Base-by-base conservation (phyloP, 129 eudicot genomes). In the Arctium lappa region DNA sequence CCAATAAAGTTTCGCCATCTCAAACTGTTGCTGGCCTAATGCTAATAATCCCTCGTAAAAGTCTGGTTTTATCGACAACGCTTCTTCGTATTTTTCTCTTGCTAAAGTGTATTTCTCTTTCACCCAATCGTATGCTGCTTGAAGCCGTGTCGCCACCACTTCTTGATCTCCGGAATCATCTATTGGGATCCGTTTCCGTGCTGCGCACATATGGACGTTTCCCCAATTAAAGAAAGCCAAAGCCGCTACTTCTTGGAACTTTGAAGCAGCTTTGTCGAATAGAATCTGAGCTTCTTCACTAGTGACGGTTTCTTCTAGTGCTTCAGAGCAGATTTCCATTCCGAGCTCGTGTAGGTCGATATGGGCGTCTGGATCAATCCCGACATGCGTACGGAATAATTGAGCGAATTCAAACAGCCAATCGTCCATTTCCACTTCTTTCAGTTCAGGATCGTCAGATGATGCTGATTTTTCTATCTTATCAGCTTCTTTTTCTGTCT, bases 1-100 rank as follows among this genome's bases (percentile, higher is more conserved):
- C 99, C 99, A 95, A 48, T 93, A 95, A 76, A 95, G 99, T 79
- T 95, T 95, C 11, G 97, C 99, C 97, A 93, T 93, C 82, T 95
- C 99, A 84, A 95, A 95, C 72, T 95, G 99, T 50, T 93, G 97
- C 85, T 95, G 99, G 44, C 99, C 99, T 48, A 95, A 86, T 16
- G 99, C 99, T 6, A 95, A 65, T 60, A 95, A 80, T 6, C 99
- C 99, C 73, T 95, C 99, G n/a, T 93, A 95, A 76, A 95, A 95
- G 62, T 95, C 97, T 1, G 97, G 94, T 82, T 95, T 95, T 40
- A 95, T 93, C 13, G 33, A 15, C 27, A 95, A 88, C 1, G 99
- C 99, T 79, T 95, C 93, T 80, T 93, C 99, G 32, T 95, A 95
- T 86, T 95, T 95, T 77, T 90, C 92, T 86, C 72, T 95, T 50